Evolutionary conservation across 345 rosid genomes (phyloP), one percentile per base, ranked within the genome.

Genomic region (Tarenaya hassleriana): DNA sequence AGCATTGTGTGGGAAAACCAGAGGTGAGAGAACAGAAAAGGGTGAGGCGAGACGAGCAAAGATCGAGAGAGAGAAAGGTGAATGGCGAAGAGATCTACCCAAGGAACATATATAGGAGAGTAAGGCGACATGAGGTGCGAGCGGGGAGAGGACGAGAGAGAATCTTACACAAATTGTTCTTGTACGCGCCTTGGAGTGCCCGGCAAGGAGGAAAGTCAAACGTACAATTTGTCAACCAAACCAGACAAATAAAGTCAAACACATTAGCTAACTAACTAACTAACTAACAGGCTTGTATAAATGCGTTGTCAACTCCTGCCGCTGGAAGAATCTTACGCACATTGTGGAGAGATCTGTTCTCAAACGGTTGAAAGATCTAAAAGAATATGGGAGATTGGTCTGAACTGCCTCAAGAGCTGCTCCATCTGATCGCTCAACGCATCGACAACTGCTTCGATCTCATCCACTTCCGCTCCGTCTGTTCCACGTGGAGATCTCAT

Each of bases 381-480:
- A 40, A 34, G 16, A 48, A 48, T 40, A 58, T 63, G 73, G 44
- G 10, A 14, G 34, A 37, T 21, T 72, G 73, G 75, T 64, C 64
- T 5, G 57, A 52, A 24, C 60, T 72, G 41, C 80, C 68, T 9
- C 10, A 4, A 0, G 69, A 72, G 24, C 58, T 72, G 32, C 16
- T 72, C 3, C 0, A 24, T 37, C 45, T 7, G 4, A 66, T 69
- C 33, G 61, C 54, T 8, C 1, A 54, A 16, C 7, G 19, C 34
- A 38, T 69, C 0, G 46, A 52, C 14, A 52, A 53, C 8, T 47
- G 49, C 11, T 31, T 63, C 7, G 70, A 72, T 48, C 21, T 60
- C 15, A 48, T 66, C 21, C 64, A 39, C 21, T 69, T 59, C n/a
- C 66, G 75, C 21, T 63, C 66, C 1, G 70, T 75, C 3, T 72